phyloP scores from a whole-genome alignment of 768 basidiomycete species.

The Leccinum sublutescens region DNA sequence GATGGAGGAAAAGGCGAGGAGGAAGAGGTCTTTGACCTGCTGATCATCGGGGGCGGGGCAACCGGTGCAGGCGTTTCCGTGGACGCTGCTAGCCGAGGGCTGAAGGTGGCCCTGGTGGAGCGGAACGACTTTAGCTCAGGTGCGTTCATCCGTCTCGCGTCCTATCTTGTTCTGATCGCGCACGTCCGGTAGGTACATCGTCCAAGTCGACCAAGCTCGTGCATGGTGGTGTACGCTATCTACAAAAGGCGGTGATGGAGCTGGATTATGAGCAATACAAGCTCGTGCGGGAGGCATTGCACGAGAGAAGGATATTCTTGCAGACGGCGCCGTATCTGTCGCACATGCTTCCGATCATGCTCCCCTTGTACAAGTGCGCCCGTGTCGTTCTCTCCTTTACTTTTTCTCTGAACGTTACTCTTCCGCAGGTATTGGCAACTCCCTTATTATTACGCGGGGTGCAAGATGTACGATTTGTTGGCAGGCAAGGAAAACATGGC shows the following conservation, averaged over 20 bases:
- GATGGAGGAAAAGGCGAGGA: slow-evolving; percentile 45
- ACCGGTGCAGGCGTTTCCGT: slow-evolving; percentile 97
- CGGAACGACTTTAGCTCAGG: slow-evolving; percentile 89
- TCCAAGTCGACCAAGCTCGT: slow-evolving; percentile 98
- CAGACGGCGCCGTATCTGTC: slow-evolving; percentile 95
- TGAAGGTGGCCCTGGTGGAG: slow-evolving; percentile 93
- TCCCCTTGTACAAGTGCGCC: slow-evolving; percentile 88
- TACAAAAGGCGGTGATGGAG: slow-evolving; percentile 95
- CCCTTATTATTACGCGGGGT: slow-evolving; percentile 93
- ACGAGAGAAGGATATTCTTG: slow-evolving; percentile 90
- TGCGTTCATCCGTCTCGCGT: slow-evolving; percentile 31
- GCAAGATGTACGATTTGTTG: slow-evolving; percentile 93
- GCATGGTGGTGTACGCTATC: slow-evolving; percentile 95
- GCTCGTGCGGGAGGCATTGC: slow-evolving; percentile 91
- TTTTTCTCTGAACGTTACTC: slow-evolving; percentile 2
- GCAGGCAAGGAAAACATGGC: slow-evolving; percentile 98
- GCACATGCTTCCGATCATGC: slow-evolving; percentile 93
- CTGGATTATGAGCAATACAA: slow-evolving; percentile 97
- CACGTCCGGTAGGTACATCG: slow-evolving; percentile 67
- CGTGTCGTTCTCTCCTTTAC: neutral
- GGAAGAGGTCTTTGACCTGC: slow-evolving; percentile 68
- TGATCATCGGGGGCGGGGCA: slow-evolving; percentile 92
- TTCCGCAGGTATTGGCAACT: slow-evolving; percentile 84
- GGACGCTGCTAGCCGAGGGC: slow-evolving; percentile 87
- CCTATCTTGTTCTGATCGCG: neutral